A percentile compares a stretch with the other conserved stretches of the same genome.
Evolutionary conservation across 2,329 filamentous ascomycete species (phyloP).

Genomic region (Beauveria bassiana): DNA sequence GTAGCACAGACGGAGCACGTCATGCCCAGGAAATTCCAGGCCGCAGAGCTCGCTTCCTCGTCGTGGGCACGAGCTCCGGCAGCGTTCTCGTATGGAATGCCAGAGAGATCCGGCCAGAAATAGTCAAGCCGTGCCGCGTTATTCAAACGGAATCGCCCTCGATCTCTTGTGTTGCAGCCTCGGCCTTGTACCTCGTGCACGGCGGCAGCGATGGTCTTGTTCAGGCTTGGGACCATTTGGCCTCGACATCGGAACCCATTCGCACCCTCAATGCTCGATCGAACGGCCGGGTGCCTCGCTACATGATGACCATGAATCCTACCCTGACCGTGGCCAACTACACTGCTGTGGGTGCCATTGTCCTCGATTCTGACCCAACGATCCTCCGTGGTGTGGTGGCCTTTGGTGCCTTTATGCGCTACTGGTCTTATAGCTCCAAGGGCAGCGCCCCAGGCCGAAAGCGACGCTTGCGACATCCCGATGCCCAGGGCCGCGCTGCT

Average conservation of each 20-base stretch:
- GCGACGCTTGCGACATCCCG: conserved; percentile 65
- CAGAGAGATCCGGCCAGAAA: conserved; percentile 44
- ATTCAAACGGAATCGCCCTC: conserved; percentile 88
- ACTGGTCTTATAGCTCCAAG: conserved; percentile 88
- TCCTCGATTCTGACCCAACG: conserved; percentile 80
- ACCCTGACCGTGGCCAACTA: conserved; percentile 63
- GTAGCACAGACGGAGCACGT: conserved; percentile 32
- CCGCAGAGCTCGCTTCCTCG: conserved; percentile 71
- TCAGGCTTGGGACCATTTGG: conserved; percentile 94
- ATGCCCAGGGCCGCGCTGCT: conserved; percentile 42
- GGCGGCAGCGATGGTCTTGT: conserved; percentile 92
- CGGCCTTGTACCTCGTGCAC: conserved; percentile 81
- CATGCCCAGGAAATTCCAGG: conserved; percentile 63
- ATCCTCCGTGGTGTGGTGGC: conserved; percentile 79
- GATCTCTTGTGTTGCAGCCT: conserved; percentile 74
- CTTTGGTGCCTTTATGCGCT: conserved; percentile 78
- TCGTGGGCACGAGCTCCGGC: conserved; percentile 71
- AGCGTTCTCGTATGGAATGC: conserved; percentile 79
- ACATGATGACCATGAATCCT: conserved; percentile 48
- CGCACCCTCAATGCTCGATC: conserved; percentile 82
- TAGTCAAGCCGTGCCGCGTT: conserved; percentile 62
- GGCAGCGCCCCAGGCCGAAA: conserved; percentile 70
- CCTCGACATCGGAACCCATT: conserved; percentile 68
- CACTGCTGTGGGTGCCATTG: conserved; percentile 75
- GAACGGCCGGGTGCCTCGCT: conserved; percentile 72